Conservation (phyloP, 2,329 filamentous ascomycete species). For the Paecilomyces sp. region DNA sequence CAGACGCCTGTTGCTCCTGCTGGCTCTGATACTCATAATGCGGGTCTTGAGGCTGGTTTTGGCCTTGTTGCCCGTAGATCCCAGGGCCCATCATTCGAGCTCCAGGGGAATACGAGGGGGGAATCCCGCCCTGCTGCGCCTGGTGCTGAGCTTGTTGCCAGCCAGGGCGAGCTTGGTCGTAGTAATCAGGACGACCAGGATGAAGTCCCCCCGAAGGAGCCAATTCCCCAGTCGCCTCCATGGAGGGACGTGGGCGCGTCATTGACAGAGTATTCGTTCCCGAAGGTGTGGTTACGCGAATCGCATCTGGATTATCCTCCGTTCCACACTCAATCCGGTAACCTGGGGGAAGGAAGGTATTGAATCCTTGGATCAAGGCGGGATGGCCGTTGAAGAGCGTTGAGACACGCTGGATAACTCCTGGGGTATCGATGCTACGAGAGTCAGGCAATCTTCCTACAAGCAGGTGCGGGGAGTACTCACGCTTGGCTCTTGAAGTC, state of each 20-base stretch:
- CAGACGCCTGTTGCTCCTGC: conserved; percentile 41
- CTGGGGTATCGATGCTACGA: conserved; percentile 80
- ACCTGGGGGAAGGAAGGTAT: conserved; percentile 91
- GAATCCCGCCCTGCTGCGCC: conserved; percentile 22
- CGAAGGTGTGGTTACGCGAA: conserved; percentile 93
- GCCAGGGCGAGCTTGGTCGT: conserved; percentile 30
- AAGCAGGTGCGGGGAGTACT: conserved; percentile 29
- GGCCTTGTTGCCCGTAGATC: conserved; percentile 30
- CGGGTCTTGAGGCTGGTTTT: conserved; percentile 34
- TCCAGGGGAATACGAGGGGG: conserved; percentile 35
- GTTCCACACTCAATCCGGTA: conserved; percentile 95
- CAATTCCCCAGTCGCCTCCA: conserved; percentile 26
- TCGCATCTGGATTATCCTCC: conserved; percentile 89
- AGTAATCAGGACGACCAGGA: conserved; percentile 31
- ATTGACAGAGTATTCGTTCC: conserved; percentile 94
- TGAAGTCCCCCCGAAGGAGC: conserved; percentile 23
- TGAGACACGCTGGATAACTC: conserved; percentile 93
- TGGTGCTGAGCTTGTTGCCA: conserved; percentile 31
- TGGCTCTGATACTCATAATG: conserved; percentile 37
- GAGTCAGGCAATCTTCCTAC: conserved; percentile 15
- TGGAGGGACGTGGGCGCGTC: conserved; percentile 29
- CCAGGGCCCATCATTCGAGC: conserved; percentile 27
- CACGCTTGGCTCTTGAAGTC: conserved; percentile 97
- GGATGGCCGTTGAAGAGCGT: conserved; percentile 94
- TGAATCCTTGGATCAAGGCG: conserved; percentile 93